Evolutionary conservation across 164 flowering plant species (phyloP), one percentile per base, ranked within the genome.

Genomic region (Nelumbo lutea): DNA sequence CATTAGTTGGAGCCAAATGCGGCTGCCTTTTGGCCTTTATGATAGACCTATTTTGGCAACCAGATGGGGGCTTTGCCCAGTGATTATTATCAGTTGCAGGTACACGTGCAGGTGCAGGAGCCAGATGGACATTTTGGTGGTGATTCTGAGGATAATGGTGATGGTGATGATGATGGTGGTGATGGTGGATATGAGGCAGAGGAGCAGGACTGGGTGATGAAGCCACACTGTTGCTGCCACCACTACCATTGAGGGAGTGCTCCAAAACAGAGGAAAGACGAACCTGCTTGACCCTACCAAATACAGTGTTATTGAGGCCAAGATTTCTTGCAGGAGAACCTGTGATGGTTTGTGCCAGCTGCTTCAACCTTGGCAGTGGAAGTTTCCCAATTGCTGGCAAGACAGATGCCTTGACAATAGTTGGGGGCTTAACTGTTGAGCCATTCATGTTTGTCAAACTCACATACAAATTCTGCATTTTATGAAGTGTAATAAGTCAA

Each of bases 201-300:
- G 89, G 88, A 52, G 85, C 73, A 47, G 95, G 90, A 72, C 85
- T 69, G 56, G 89, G 84, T 27, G 84, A 61, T 4, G 68, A 40
- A 11, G 73, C 68, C 59, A 66, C 8, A 41, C 68, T 61, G 45
- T 65, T 66, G 41, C 76, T 71, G 47, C 77, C 76, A 40, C 84
- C 75, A 27, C 83, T 79, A 27, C 27, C 27, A 71, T 76, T 70
- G 38, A 83, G 86, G 9, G 90, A 84, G 72, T 86, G 85, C 65
- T 79, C 81, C 76, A 85, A 70, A 72, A 78, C 70, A 14, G 90
- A 86, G 41, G 97, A 92, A 48, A 92, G 94, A 52, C 80, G 82
- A 56, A 92, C 89, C 80, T 87, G 88, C 76, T 90, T 92, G 44
- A 92, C 97, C 77, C 70, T 85, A 53, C 97, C 97, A 79, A 92